Evolutionary conservation across 352 stramenopile species (phyloP).

Genomic region (Phytophthora europaea): DNA sequence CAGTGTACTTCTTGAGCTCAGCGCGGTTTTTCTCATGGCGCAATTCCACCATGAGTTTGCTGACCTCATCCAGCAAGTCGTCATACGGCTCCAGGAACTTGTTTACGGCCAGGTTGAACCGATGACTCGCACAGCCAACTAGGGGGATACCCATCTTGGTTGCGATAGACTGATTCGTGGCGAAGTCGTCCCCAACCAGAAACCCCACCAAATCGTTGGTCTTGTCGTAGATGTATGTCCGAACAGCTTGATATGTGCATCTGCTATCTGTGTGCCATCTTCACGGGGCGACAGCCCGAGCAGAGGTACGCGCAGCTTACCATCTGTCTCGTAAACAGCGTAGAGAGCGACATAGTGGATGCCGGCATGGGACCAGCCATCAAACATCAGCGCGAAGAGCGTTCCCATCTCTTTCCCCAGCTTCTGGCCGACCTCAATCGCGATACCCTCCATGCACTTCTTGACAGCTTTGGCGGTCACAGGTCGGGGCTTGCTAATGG

Average conservation of each 20-base stretch:
- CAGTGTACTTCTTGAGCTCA: constrained; percentile 24
- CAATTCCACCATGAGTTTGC: constrained; percentile 31
- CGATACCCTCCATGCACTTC: no score
- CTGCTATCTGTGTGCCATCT: constrained; percentile 16
- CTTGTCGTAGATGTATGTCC: constrained; percentile 29
- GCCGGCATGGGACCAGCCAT: constrained; percentile 18
- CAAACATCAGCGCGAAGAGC: constrained; percentile 29
- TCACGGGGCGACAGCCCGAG: constrained; percentile 7
- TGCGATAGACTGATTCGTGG: constrained; percentile 31
- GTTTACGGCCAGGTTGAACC: constrained; percentile 31
- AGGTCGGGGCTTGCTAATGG: constrained; percentile 18
- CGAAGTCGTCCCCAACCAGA: constrained; percentile 38
- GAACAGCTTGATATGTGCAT: constrained; percentile 22
- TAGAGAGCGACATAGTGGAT: constrained; percentile 18
- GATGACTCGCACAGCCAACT: constrained; percentile 20
- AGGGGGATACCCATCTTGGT: constrained; percentile 31
- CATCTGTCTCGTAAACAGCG: constrained; percentile 17
- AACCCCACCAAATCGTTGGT: constrained; percentile 15
- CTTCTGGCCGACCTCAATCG: background rate
- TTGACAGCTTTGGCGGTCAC: constrained; percentile 8
- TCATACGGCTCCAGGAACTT: constrained; percentile 19
- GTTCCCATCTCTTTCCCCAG: constrained; percentile 8
- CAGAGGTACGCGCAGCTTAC: constrained; percentile 5
- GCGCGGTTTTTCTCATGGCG: constrained; percentile 27
- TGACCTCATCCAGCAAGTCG: constrained; percentile 17